Conservation (phyloP, 169 alveolate genomes). For the Toxoplasma gondii region DNA sequence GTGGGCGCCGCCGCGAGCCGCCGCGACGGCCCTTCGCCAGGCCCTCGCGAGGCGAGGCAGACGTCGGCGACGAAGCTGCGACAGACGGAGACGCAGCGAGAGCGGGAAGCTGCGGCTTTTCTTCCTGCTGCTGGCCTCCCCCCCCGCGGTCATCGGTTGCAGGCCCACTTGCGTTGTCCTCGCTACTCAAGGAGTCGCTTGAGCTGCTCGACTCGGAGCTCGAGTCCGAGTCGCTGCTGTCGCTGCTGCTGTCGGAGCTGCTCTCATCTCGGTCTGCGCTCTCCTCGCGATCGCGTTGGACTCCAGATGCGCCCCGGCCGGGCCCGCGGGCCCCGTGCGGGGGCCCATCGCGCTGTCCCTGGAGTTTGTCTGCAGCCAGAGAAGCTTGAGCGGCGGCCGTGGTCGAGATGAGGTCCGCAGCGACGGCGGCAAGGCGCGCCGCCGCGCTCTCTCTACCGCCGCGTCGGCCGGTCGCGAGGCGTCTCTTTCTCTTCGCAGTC, state of each 20-base stretch:
- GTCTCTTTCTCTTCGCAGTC: background rate
- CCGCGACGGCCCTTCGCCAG: background rate
- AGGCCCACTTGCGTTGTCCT: background rate
- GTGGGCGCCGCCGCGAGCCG: background rate
- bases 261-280: background rate
- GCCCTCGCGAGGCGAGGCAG: background rate
- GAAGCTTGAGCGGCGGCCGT: background rate
- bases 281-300: background rate
- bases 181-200: constrained; percentile 12
- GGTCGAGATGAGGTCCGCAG: background rate
- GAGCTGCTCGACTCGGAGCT: background rate
- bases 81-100: background rate
- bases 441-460: constrained; percentile 21
- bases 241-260: constrained; percentile 21
- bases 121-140: background rate
- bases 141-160: background rate
- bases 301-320: background rate
- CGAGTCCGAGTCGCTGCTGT: background rate
- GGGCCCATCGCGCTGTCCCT: background rate
- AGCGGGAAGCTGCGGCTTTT: background rate
- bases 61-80: background rate
- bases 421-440: constrained; percentile 20
- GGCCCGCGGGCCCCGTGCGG: background rate
- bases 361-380: background rate
- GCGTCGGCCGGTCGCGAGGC: background rate